Evolutionary conservation across 345 rosid species (phyloP).

Genomic region (Gossypium ekmanianum): DNA sequence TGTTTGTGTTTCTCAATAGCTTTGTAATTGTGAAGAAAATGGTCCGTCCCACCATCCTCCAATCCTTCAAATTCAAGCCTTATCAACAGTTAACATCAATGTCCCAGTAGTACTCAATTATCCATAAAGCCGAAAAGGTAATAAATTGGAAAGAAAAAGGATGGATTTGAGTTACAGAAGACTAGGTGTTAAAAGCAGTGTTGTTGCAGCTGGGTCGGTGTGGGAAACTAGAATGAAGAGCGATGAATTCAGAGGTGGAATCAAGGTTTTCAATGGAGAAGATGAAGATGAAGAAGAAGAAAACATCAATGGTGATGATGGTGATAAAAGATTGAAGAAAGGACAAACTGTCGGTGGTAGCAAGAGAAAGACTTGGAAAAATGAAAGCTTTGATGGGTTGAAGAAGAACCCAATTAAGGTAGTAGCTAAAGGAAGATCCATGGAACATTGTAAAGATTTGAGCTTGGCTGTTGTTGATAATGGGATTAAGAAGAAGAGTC

Average conservation of each 20-base stretch:
- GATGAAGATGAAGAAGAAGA: conserved; percentile 29
- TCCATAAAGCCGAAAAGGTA: conserved; percentile 5
- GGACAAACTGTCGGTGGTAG: conserved; percentile 26
- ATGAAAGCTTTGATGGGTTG: conserved; percentile 33
- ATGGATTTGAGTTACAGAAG: conserved; percentile 37
- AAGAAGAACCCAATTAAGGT: conserved; percentile 37
- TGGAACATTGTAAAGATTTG: conserved; percentile 19
- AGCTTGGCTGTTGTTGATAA: conserved; percentile 22
- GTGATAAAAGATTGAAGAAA: conserved; percentile 22
- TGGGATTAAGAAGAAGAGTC: conserved; percentile 22
- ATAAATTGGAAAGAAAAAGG: background rate
- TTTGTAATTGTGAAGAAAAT: conserved; percentile 18
- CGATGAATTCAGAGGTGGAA: conserved; percentile 56
- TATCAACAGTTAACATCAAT: conserved; percentile 31
- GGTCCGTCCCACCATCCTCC: conserved; percentile 30
- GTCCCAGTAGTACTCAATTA: conserved; percentile 26
- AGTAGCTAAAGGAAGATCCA: conserved; percentile 26
- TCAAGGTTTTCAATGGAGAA: conserved; percentile 51
- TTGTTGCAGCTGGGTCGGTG: conserved; percentile 61
- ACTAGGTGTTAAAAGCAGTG: conserved; percentile 35
- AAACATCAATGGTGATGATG: background rate
- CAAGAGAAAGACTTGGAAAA: conserved; percentile 67
- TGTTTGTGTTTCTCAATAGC: background rate
- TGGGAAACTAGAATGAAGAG: conserved; percentile 82
- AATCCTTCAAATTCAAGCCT: conserved; percentile 46